A percentile compares a stretch with the other conserved stretches of the same genome.
Conservation (phyloP, 768 basidiomycete genomes). For the Mycena chlorophos region DNA sequence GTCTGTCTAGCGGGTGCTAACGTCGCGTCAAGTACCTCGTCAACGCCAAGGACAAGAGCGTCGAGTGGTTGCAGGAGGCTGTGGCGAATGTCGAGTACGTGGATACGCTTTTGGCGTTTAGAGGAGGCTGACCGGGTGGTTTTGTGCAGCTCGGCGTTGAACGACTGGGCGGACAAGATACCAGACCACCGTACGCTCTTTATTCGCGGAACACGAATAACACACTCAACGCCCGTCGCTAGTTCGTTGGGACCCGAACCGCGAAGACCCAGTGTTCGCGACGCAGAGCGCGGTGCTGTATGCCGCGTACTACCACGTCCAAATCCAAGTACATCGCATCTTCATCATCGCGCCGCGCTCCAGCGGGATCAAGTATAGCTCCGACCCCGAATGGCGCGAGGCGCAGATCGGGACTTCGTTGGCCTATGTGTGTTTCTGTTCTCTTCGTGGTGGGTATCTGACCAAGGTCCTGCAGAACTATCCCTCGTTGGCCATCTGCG, state of each 20-base stretch:
- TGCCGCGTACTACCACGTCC: slow-evolving; percentile 29
- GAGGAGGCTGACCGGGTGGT: not conserved
- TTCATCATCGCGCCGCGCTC: slow-evolving; percentile 58
- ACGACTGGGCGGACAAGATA: slow-evolving; percentile 64
- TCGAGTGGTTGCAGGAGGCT: slow-evolving; percentile 50
- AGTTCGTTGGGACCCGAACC: slow-evolving; percentile 34
- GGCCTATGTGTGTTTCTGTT: not conserved
- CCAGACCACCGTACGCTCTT: slow-evolving; percentile 54
- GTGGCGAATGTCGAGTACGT: slow-evolving; percentile 50
- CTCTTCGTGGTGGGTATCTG: not conserved
- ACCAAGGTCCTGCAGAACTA: slow-evolving; percentile 34
- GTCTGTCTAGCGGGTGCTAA: not conserved
- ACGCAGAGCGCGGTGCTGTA: slow-evolving; percentile 27
- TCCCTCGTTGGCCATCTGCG: slow-evolving; percentile 68
- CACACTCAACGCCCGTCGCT: slow-evolving; percentile 26
- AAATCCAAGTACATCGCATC: slow-evolving; percentile 68
- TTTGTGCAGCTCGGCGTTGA: slow-evolving; percentile 45
- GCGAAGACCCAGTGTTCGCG: slow-evolving; percentile 20
- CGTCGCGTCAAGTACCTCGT: slow-evolving; percentile 52
- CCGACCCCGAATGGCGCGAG: slow-evolving; percentile 1
- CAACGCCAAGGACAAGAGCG: slow-evolving; percentile 33
- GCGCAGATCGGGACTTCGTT: not conserved
- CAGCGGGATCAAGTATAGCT: slow-evolving; percentile 26
- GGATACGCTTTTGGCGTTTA: not conserved
- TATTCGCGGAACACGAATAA: not conserved